These are phyloP conservation scores for Penicillium simplicissimum DNA, from an alignment of 495 filamentous ascomycete species.

Conservation along the genomic window DNA sequence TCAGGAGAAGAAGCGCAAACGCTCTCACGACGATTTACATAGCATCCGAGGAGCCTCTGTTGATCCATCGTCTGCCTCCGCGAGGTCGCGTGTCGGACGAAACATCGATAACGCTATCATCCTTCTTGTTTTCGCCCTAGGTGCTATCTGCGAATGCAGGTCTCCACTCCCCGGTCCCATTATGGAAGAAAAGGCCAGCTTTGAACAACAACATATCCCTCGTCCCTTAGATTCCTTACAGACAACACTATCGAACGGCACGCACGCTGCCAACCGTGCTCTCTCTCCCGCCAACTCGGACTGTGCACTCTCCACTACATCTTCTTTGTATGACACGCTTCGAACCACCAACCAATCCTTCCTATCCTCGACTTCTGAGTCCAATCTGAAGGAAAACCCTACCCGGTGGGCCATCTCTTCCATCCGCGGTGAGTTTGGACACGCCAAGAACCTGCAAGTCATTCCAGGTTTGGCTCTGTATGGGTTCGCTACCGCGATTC, in stretches of 20 bases:
- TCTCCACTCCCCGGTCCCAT: constrained; percentile 58
- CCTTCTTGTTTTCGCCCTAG: constrained; percentile 79
- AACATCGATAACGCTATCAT: constrained; percentile 70
- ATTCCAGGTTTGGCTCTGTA: constrained; percentile 91
- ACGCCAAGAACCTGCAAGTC: constrained; percentile 69
- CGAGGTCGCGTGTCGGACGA: constrained; percentile 29
- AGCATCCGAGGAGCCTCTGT: constrained; percentile 1
- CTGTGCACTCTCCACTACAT: constrained; percentile 3
- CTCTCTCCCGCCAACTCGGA: constrained; percentile 32
- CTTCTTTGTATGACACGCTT: no score
- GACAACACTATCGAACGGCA: background rate
- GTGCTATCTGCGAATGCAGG: constrained; percentile 73
- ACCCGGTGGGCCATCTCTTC: constrained; percentile 16
- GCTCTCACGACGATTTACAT: constrained; percentile 38
- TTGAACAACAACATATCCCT: constrained; percentile 35
- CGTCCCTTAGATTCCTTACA: constrained; percentile 15
- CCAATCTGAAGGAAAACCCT: background rate
- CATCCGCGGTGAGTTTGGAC: constrained; percentile 13
- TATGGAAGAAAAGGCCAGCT: constrained; percentile 22
- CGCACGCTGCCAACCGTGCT: constrained; percentile 14
- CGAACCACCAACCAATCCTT: no score
- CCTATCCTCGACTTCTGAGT: no score
- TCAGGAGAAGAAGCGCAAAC: constrained; percentile 45
- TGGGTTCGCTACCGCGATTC: constrained; percentile 78
- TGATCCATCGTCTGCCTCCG: constrained; percentile 5